Conservation (phyloP, 495 filamentous ascomycete species). For the Pseudoneurospora amorphoporcata region DNA sequence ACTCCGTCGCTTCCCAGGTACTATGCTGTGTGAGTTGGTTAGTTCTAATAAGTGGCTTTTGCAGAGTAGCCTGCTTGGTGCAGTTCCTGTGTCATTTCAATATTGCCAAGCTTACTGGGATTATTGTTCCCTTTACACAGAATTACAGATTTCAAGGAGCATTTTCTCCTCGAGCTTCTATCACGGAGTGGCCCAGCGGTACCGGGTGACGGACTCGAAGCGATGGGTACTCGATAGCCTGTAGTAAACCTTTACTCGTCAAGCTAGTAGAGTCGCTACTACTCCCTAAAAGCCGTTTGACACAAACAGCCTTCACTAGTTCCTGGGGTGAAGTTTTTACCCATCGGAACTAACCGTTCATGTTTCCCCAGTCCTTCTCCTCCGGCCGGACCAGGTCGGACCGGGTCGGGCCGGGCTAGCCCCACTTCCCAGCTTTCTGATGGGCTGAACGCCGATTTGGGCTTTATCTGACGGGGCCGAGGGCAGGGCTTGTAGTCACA, state of each 20-base stretch:
- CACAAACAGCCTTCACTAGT: neutral
- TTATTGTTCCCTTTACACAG: too few relatives aligned
- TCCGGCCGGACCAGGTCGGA: neutral
- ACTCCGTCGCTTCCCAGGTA: too few relatives aligned
- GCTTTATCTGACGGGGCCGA: neutral
- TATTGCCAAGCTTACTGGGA: too few relatives aligned
- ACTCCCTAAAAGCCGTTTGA: too few relatives aligned
- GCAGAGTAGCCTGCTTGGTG: too few relatives aligned
- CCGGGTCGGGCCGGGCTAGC: neutral
- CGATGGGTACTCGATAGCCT: neutral
- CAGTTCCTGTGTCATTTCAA: too few relatives aligned
- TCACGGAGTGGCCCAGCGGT: neutral
- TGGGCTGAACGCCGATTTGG: neutral
- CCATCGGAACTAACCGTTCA: neutral
- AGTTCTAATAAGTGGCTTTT: too few relatives aligned
- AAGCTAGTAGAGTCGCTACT: neutral
- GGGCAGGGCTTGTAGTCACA: neutral
- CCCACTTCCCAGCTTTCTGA: neutral
- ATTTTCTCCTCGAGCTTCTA: neutral
- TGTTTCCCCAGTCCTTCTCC: neutral
- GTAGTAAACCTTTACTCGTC: neutral
- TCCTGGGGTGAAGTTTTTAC: neutral
- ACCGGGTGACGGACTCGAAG: neutral
- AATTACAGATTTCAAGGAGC: neutral
- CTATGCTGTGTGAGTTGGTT: too few relatives aligned